These are phyloP conservation scores for Ammopiptanthus mongolicus DNA, from an alignment of 306 rosid species.

Conservation along the genomic window DNA sequence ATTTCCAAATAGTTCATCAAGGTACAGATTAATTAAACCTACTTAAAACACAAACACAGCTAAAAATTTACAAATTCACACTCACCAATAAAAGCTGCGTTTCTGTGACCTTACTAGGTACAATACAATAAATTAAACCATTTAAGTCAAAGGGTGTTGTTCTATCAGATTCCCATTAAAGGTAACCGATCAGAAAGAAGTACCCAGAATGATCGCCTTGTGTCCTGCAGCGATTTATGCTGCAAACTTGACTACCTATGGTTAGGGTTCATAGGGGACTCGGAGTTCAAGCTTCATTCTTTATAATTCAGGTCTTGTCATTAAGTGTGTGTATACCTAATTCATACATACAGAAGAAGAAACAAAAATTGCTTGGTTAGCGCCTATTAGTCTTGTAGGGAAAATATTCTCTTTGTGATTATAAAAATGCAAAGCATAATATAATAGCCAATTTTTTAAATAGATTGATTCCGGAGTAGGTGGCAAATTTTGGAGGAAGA, in stretches of 20 bases:
- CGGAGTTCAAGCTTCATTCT: slow-evolving; percentile 8
- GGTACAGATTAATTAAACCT: too few relatives aligned
- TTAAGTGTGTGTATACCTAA: slow-evolving; percentile 15
- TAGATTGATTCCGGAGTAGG: slow-evolving; percentile 66
- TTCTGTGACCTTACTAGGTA: not conserved
- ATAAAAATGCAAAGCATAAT: slow-evolving; percentile 16
- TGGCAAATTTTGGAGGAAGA: slow-evolving; percentile 51
- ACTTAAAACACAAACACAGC: not conserved
- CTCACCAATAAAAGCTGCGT: not conserved
- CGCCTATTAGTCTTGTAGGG: slow-evolving; percentile 28
- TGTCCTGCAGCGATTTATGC: slow-evolving; percentile 21
- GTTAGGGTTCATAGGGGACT: slow-evolving; percentile 31
- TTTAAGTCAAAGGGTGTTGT: slow-evolving; percentile 10
- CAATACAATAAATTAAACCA: not conserved
- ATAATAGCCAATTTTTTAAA: slow-evolving; percentile 31
- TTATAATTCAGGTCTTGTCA: slow-evolving; percentile 15
- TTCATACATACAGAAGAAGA: slow-evolving; percentile 35
- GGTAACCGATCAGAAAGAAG: slow-evolving; percentile 1
- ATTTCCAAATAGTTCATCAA: too few relatives aligned
- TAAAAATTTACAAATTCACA: too few relatives aligned
- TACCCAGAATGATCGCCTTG: slow-evolving; percentile 25
- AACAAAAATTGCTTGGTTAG: slow-evolving; percentile 38
- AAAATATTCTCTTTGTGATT: slow-evolving; percentile 40
- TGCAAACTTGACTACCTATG: slow-evolving; percentile 17
- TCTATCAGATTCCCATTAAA: slow-evolving; percentile 21